phyloP scores from a whole-genome alignment of 495 filamentous ascomycete genomes.

The Lindgomyces ingoldianus region DNA sequence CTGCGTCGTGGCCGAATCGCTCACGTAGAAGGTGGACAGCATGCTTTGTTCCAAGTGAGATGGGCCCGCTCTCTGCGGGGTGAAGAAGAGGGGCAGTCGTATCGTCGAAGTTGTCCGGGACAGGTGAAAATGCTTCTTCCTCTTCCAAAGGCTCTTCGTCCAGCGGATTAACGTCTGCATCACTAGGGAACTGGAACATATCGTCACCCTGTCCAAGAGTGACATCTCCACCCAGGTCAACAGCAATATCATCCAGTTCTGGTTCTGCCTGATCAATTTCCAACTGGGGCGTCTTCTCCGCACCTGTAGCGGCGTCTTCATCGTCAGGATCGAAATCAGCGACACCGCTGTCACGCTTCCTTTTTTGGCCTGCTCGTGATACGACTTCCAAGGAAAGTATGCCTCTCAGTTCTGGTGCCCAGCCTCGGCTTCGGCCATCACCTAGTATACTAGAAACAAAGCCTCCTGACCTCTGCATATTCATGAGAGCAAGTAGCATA shows the following conservation, averaged over 20 bases:
- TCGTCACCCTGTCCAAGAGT: constrained; percentile 29
- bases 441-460: constrained; percentile 82
- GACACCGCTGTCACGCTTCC: constrained; percentile 89
- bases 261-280: constrained; percentile 38
- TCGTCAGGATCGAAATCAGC: constrained; percentile 78
- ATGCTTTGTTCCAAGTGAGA: constrained; percentile 87
- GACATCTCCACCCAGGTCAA: constrained; percentile 36
- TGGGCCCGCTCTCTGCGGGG: constrained; percentile 76
- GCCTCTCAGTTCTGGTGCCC: constrained; percentile 88
- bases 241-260: constrained; percentile 8
- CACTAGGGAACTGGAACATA: constrained; percentile 20
- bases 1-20: constrained; percentile 69
- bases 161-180: constrained; percentile 11
- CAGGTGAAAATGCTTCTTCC: constrained; percentile 37
- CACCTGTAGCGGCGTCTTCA: constrained; percentile 41
- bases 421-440: constrained; percentile 71
- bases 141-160: constrained; percentile 41
- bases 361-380: constrained; percentile 76
- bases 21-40: constrained; percentile 94
- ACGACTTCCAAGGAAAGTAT: constrained; percentile 81
- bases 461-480: constrained; percentile 81
- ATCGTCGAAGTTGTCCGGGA: constrained; percentile 64
- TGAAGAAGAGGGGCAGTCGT: constrained; percentile 71
- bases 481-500: constrained; percentile 80
- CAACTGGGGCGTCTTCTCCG: constrained; percentile 41